Evolutionary conservation across 2,329 filamentous ascomycete genomes (phyloP), one percentile per base, ranked within the genome.

Genomic region (Uncinocarpus reesii): DNA sequence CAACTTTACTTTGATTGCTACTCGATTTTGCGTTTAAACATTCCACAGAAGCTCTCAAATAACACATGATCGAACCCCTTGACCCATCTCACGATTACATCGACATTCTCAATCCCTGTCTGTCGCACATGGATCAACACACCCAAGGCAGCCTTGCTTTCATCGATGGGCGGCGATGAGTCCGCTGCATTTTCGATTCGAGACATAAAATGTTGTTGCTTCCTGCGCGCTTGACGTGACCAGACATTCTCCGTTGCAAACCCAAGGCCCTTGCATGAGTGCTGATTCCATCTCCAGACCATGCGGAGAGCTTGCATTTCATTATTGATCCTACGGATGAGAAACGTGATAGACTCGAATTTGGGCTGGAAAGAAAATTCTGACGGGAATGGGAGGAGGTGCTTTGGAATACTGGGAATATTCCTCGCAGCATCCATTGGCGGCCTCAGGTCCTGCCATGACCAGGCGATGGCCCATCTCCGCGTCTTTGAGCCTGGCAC

Each of bases 401-500:
- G 66, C 54, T 75, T 76, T 2, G 71, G 69, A 7, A 77, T 65
- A 11, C 61, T 70, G 13, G 48, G 73, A 3, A 66, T 65, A 1
- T 60, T 60, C 36, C 71, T 60, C 7, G 67, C 63, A 8, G 65
- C 59, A 13, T 48, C 72, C 62, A 74, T 72, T 3, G 70, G 62
- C 2, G 89, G 86, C 38, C 89, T 73, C 60, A 78, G 70, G 44
- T 77, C 71, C 1, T 71, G 68, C 67, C 87, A 95, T 58, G 84
- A 93, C 92, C 92, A 98, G 0, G 77, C 92, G 2, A 96, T 67
- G 1, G 81, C 86, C 89, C 90, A 96, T 15, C 92, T 73, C 45
- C 81, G 79, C 24, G 92, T 96, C 61, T 80, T 83, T 40, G 69
- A 79, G 0, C 85, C 86, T 50, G 90, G 86, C 0, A 86, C 72